A percentile compares a stretch with the other conserved stretches of the same genome.
phyloP scores from a whole-genome alignment of 2,329 filamentous ascomycete species.

The Venturia asperata region DNA sequence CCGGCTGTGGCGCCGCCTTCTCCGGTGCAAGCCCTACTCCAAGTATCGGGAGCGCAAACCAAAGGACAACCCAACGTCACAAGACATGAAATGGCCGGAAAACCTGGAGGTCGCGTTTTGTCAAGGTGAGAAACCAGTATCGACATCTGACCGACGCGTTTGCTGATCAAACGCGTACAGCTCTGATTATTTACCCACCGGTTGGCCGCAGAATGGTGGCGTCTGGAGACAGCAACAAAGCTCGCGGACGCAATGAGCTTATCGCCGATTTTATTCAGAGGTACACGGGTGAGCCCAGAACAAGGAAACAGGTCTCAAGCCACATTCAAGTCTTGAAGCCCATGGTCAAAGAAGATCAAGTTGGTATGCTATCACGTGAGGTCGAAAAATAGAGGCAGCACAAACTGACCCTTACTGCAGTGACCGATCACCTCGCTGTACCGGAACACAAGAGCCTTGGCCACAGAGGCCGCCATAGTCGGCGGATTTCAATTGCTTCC shows the following conservation, averaged over 20 bases:
- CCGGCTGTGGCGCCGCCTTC: slow-evolving; percentile 4
- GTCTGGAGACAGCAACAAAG: slow-evolving; percentile 41
- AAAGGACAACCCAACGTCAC: slow-evolving; percentile 27
- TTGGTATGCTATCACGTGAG: slow-evolving; percentile 35
- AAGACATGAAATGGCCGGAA: slow-evolving; percentile 38
- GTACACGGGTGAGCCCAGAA: slow-evolving; percentile 46
- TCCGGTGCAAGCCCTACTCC: slow-evolving; percentile 27
- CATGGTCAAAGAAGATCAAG: slow-evolving; percentile 46
- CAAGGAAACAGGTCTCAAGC: slow-evolving; percentile 56
- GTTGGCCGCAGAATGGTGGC: slow-evolving; percentile 50
- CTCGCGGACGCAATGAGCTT: slow-evolving; percentile 54
- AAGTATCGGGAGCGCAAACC: slow-evolving; percentile 40
- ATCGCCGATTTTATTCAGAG: slow-evolving; percentile 52
- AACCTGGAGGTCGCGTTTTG: slow-evolving; percentile 43
- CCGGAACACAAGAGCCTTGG: not conserved
- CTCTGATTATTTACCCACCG: slow-evolving; percentile 49
- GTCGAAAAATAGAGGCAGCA: not conserved
- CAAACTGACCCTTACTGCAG: not conserved
- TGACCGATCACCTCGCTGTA: not conserved
- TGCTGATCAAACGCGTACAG: slow-evolving; percentile 22
- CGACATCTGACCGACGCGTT: slow-evolving; percentile 7
- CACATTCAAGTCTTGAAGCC: slow-evolving; percentile 57
- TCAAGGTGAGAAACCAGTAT: slow-evolving; percentile 32
- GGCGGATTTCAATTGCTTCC: not conserved
- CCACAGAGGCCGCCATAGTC: slow-evolving; percentile 7